These are phyloP conservation scores for Globisporangium yorkense DNA, from an alignment of 352 stramenopile species.

Conservation along the genomic window DNA sequence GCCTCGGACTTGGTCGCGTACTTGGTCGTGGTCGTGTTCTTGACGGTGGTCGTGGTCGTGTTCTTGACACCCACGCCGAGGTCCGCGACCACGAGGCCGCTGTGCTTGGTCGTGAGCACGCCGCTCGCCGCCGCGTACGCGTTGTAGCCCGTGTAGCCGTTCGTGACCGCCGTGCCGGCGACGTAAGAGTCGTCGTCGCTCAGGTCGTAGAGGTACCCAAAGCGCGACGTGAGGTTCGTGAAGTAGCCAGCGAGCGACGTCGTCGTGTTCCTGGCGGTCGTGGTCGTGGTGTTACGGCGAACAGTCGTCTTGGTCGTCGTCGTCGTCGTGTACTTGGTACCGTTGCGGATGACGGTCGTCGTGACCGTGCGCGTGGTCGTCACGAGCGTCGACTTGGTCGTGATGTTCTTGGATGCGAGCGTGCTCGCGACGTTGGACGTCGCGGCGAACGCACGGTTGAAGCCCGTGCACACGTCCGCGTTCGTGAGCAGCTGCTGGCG, in stretches of 20 bases:
- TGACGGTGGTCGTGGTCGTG: conserved; percentile 10
- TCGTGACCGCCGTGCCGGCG: conserved; percentile 31
- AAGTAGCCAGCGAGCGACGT: conserved; percentile 20
- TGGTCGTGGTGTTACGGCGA: conserved; percentile 28
- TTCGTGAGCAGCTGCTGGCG: conserved; percentile 61
- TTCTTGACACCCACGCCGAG: conserved; percentile 11
- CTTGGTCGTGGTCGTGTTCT: conserved; percentile 17
- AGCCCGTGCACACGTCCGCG: conserved; percentile 53
- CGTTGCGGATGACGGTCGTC: conserved; percentile 41
- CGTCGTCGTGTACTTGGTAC: conserved; percentile 48
- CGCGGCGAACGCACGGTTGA: conserved; percentile 36
- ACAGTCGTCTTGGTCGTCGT: conserved; percentile 36
- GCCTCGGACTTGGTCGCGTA: conserved; percentile 19
- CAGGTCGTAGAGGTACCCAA: conserved; percentile 40
- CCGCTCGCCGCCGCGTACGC: conserved; percentile 22
- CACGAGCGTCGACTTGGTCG: conserved; percentile 38
- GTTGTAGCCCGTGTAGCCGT: conserved; percentile 45
- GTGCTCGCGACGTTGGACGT: conserved; percentile 30
- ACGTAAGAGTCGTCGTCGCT: conserved; percentile 30
- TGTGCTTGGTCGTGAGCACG: conserved; percentile 48
- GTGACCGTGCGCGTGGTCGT: conserved; percentile 38
- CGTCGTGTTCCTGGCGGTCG: conserved; percentile 16
- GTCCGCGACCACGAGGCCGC: conserved; percentile 38
- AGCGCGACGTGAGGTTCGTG: conserved; percentile 27
- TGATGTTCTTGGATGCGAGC: conserved; percentile 25